Conservation (phyloP, 768 basidiomycete genomes). For the Auricularia sp. region DNA sequence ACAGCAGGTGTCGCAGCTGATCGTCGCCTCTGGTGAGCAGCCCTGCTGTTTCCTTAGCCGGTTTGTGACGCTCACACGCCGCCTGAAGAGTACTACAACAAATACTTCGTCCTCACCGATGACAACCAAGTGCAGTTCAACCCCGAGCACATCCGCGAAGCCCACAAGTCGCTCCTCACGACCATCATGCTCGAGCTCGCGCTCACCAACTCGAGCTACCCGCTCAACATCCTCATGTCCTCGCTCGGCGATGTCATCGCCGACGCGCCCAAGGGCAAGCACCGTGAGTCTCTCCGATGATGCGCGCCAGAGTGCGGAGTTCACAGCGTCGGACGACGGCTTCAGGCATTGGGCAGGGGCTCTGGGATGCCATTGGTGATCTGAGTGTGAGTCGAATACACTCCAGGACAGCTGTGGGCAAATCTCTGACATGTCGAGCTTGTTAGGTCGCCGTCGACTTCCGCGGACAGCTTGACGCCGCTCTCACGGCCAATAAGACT, state of each 20-base stretch:
- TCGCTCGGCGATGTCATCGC: slow-evolving; percentile 62
- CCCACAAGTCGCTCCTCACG: slow-evolving; percentile 70
- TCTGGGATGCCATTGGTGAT: slow-evolving; percentile 79
- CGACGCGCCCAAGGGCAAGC: slow-evolving; percentile 63
- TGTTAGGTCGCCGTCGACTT: slow-evolving; percentile 53
- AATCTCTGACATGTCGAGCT: not conserved
- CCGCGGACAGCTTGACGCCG: slow-evolving; percentile 52
- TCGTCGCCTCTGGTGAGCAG: slow-evolving; percentile 56
- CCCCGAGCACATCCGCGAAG: slow-evolving; percentile 21
- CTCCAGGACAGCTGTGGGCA: not conserved
- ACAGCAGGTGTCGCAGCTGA: slow-evolving; percentile 55
- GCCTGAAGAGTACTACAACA: slow-evolving; percentile 41
- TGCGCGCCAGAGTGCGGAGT: no score
- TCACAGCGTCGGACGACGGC: not conserved
- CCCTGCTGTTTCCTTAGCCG: not conserved
- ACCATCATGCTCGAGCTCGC: slow-evolving; percentile 77
- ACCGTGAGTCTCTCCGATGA: slow-evolving; percentile 24
- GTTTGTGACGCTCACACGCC: slow-evolving; percentile 44
- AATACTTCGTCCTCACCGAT: slow-evolving; percentile 56
- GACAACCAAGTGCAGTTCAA: slow-evolving; percentile 4
- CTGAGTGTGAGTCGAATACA: slow-evolving; percentile 44
- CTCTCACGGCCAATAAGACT: slow-evolving; percentile 48
- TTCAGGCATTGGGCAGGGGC: slow-evolving; percentile 50
- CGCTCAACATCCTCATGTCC: slow-evolving; percentile 53
- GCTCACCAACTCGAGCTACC: slow-evolving; percentile 61